Percentiles rank a stretch among this genome's conserved stretches.
phyloP scores from a whole-genome alignment of 2,329 filamentous ascomycete species.

The Fusarium subglutinans region DNA sequence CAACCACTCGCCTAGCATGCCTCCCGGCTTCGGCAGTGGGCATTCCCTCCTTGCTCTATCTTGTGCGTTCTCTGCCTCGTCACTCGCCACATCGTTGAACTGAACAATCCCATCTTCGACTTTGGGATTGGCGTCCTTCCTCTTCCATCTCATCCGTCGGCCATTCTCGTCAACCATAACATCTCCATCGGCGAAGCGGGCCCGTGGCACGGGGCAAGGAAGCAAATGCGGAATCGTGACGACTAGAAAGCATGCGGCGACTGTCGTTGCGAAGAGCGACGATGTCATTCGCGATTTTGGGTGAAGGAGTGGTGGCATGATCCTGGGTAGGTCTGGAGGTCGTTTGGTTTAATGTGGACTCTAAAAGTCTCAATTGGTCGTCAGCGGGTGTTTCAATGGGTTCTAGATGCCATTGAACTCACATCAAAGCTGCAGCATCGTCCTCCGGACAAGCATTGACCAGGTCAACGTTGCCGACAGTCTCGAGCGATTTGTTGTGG shows the following conservation, averaged over 20 bases:
- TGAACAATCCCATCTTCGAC: slow-evolving; percentile 59
- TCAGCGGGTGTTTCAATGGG: slow-evolving; percentile 24
- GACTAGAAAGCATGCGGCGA: slow-evolving; percentile 89
- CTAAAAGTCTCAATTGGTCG: slow-evolving; percentile 42
- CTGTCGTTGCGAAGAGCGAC: slow-evolving; percentile 92
- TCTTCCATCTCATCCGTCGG: slow-evolving; percentile 56
- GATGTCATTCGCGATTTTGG: slow-evolving; percentile 93
- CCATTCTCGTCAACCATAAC: slow-evolving; percentile 57
- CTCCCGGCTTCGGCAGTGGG: slow-evolving; percentile 89
- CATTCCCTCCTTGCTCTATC: slow-evolving; percentile 75
- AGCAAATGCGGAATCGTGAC: slow-evolving; percentile 90
- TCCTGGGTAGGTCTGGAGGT: slow-evolving; percentile 30
- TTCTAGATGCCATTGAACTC: slow-evolving; percentile 39
- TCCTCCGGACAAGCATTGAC: slow-evolving; percentile 36
- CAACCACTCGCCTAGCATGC: slow-evolving; percentile 77
- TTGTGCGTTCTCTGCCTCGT: slow-evolving; percentile 48
- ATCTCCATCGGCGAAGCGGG: slow-evolving; percentile 77
- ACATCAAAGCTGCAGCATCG: slow-evolving; percentile 39
- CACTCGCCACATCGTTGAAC: slow-evolving; percentile 53
- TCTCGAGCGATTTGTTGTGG: slow-evolving; percentile 42
- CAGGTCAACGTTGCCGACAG: slow-evolving; percentile 35
- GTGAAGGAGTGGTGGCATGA: slow-evolving; percentile 89
- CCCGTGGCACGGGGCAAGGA: slow-evolving; percentile 86
- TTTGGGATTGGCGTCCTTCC: slow-evolving; percentile 48
- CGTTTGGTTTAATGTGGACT: slow-evolving; percentile 27